Conservation (phyloP, 1,139 yeast genomes). For the Zhuliangozyma parablackwelliae region DNA sequence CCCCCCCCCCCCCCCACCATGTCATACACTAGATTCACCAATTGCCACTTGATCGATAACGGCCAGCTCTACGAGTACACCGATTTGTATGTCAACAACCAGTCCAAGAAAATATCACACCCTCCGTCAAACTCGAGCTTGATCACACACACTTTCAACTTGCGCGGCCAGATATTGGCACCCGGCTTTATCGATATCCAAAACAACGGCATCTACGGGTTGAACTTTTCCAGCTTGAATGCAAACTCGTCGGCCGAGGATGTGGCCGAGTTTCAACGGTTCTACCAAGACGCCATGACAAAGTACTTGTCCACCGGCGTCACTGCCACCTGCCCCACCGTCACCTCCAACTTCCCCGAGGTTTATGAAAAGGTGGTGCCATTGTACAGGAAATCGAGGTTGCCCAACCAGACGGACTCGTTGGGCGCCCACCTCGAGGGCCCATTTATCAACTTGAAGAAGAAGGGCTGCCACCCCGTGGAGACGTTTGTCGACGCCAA, state of each 20-base stretch:
- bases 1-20: neutral
- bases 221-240: conserved; percentile 47
- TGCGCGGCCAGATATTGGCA: conserved; percentile 46
- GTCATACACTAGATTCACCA: conserved; percentile 32
- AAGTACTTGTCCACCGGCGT: conserved; percentile 53
- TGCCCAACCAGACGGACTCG: conserved; percentile 41
- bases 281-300: conserved; percentile 44
- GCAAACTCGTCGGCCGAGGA: conserved; percentile 33
- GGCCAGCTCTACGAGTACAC: conserved; percentile 36
- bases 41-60: conserved; percentile 50
- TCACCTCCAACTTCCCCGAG: conserved; percentile 51
- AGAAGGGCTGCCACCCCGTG: conserved; percentile 62
- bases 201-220: conserved; percentile 58
- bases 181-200: conserved; percentile 64
- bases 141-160: conserved; percentile 31
- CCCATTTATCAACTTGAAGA: conserved; percentile 51
- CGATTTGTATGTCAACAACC: conserved; percentile 46
- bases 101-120: conserved; percentile 39
- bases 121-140: conserved; percentile 11
- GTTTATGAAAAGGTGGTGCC: conserved; percentile 53
- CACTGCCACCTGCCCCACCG: conserved; percentile 58
- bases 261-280: conserved; percentile 22
- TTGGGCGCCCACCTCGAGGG: conserved; percentile 67
- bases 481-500: conserved; percentile 51
- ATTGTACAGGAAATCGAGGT: conserved; percentile 34